Evolutionary conservation across 2,329 filamentous ascomycete species (phyloP), one percentile per base, ranked within the genome.

Genomic region (Kalaharituber pfeilii): DNA sequence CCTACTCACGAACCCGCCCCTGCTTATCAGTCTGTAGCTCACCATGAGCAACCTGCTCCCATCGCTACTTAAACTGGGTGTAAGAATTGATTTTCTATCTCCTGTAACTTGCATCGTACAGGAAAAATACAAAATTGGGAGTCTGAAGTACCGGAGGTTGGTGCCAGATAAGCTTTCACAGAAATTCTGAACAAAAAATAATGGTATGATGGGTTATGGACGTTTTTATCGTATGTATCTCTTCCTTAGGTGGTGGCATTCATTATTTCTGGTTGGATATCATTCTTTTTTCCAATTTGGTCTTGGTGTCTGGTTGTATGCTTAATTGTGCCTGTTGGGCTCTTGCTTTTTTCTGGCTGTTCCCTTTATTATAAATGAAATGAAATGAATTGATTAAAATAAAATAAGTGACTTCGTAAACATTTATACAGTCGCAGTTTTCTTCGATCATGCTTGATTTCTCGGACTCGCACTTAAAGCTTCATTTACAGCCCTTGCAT

Each of bases 1-100:
- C 69, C 69, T 54, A 67, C 20, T 53, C 68, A 4, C 69, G 47
- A 28, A 15, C 47, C 47, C 13, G 24, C 30, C 47, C 42, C 24
- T 25, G n/a, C 18, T 13, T 39, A 39, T 39, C 33, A 39, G 20
- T n/a, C n/a, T n/a, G n/a, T n/a, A n/a, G n/a, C n/a, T n/a, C n/a
- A n/a, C n/a, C n/a, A n/a, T n/a, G 33, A 39, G 33, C 33, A 39
- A 13, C 33, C 13, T 39, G 33, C 33, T 39, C 33, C 33, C 15
- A 39, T 39, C 20, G 13, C 20, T 9, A 18, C 33, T 3, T 39
- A 8, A 39, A 39, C 7, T 4, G 15, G 33, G 30, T 9, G 33
- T 39, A 13, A 39, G 33, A n/a, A n/a, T n/a, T n/a, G 8, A 13
- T 18, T 8, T 18, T 39, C 33, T 13, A 8, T 8, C 33, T 39